Evolutionary conservation across 768 basidiomycete genomes (phyloP), one percentile per base, ranked within the genome.

Genomic region (Lentinula lateritia): DNA sequence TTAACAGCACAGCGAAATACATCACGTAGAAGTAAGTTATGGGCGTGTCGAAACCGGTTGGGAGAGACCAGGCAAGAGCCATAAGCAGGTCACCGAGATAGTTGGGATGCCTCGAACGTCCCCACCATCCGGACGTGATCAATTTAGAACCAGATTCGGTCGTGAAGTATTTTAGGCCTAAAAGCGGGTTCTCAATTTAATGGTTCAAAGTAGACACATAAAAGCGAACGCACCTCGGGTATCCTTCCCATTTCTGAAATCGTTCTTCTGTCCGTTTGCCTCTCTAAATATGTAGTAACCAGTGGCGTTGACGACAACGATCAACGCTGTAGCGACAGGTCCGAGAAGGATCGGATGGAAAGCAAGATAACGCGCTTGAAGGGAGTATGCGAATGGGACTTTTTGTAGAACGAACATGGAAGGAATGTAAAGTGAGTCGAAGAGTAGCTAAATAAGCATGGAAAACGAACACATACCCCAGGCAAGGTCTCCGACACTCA

Each of bases 51-150:
- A 97, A 93, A 5, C 92, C 93, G 1, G 93, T 95, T 0, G 95
- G 91, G 16, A 98, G 81, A 59, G 88, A 97, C 95, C 96, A 98
- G 0, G 94, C 90, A 50, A 93, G 74, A 23, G 86, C 88, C 91
- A 97, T 97, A 61, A 96, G 73, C 65, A 94, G 79, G 69, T 95
- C 94, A 20, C 91, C 91, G 48, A 93, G 70, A 73, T 95, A 95
- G 67, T 95, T 95, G 1, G 97, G 97, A 73, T 99, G 97, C 43
- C 92, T 83, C 0, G 91, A 95, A 54, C 82, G 74, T 8, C 95
- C 96, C 97, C 97, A 99, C 97, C 97, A 98, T 6, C 97, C 97
- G 4, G 92, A 92, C 34, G 87, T 96, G 32, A 99, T 82, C 38
- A 99, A 80, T 72, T 93, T 97, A 2, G 92, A 88, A 13, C 97